phyloP scores from a whole-genome alignment of 129 eudicot species.

The Saposhnikovia divaricata region DNA sequence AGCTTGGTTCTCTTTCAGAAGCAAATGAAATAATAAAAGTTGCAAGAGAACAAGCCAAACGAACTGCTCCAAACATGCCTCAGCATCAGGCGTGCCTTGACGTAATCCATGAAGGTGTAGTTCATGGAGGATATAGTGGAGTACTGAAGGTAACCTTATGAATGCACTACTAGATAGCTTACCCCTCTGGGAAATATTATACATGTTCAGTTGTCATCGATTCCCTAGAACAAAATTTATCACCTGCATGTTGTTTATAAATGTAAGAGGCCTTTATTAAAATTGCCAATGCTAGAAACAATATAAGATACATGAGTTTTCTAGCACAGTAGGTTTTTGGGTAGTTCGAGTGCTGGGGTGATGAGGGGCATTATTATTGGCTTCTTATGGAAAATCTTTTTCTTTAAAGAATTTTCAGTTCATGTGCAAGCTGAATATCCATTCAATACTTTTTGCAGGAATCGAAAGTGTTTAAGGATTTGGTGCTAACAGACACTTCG shows the following conservation, averaged over 20 bases:
- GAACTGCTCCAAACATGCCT: slow-evolving; percentile 70
- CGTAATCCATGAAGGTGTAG: slow-evolving; percentile 73
- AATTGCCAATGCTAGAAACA: neutral
- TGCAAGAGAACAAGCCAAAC: slow-evolving; percentile 69
- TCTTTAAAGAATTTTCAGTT: neutral
- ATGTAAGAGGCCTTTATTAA: neutral
- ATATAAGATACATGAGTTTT: neutral
- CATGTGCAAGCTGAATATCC: slow-evolving; percentile 2
- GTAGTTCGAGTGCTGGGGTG: neutral
- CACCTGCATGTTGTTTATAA: neutral
- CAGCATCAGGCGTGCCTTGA: slow-evolving; percentile 91
- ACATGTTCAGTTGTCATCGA: neutral
- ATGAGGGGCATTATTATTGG: neutral
- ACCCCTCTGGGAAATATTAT: neutral
- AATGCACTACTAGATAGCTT: neutral
- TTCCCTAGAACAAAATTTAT: neutral
- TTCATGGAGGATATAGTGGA: slow-evolving; percentile 80
- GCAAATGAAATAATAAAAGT: slow-evolving; percentile 45
- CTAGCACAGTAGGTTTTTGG: neutral
- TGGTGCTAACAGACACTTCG: slow-evolving; percentile 67
- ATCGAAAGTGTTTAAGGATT: slow-evolving; percentile 46
- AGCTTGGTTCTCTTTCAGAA: slow-evolving; percentile 76
- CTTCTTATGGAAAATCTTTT: neutral
- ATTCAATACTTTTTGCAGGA: slow-evolving; percentile 44
- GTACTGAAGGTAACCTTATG: slow-evolving; percentile 53